Conservation (phyloP, 371 early-diverging fungal species). For the Mucor circinelloides region DNA sequence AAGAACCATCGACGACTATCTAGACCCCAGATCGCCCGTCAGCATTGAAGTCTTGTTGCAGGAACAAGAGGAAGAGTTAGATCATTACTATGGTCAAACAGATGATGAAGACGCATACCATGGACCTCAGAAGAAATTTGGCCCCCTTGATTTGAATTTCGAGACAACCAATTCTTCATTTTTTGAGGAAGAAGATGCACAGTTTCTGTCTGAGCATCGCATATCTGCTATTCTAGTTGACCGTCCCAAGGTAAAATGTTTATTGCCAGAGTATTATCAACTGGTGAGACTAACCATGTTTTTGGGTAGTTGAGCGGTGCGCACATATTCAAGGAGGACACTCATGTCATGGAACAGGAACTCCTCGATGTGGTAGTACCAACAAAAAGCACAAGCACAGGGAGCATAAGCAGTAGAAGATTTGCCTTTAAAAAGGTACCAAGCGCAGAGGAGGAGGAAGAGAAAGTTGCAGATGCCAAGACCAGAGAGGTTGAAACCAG, state of each 20-base stretch:
- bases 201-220: conserved; percentile 21
- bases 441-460: neutral
- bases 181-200: conserved; percentile 21
- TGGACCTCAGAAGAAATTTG: neutral
- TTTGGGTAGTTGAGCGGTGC: conserved; percentile 8
- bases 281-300: neutral
- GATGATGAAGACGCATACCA: conserved; percentile 13
- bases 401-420: conserved; percentile 2
- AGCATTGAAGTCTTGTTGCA: conserved; percentile 14
- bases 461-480: neutral
- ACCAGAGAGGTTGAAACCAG: neutral
- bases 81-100: conserved; percentile 18
- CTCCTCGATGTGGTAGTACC: neutral
- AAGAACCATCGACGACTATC: conserved; percentile 13
- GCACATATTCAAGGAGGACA: neutral
- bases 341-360: neutral
- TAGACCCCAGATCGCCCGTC: conserved; percentile 15
- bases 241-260: conserved; percentile 10
- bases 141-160: neutral
- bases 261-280: no score
- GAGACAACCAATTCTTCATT: neutral
- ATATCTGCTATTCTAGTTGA: conserved; percentile 27
- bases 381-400: conserved; percentile 6
- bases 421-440: conserved; percentile 12
- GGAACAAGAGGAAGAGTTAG: conserved; percentile 24